A percentile compares a stretch with the other conserved stretches of the same genome.
phyloP scores from a whole-genome alignment of 148 eudicot genomes.

The Talinum fruticosum region DNA sequence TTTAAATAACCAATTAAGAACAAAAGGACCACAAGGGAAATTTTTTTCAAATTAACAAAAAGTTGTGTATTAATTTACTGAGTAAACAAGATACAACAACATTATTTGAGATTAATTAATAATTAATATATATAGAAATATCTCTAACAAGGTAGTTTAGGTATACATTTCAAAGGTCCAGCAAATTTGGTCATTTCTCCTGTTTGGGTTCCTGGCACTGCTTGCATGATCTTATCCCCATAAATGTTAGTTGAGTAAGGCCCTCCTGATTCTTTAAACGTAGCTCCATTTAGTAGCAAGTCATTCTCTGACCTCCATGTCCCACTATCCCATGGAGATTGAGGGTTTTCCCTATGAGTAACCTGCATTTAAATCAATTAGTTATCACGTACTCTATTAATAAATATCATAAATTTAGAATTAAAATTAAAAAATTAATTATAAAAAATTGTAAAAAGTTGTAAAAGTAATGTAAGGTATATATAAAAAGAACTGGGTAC shows the following conservation, averaged over 20 bases:
- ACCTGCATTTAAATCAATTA: neutral
- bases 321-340: conserved; percentile 29
- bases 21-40: no score
- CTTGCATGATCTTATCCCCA: neutral
- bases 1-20: no score
- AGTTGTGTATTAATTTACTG: no score
- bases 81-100: no score
- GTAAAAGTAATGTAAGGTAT: no score
- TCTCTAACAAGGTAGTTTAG: neutral
- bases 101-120: no score
- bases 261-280: neutral
- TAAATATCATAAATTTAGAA: no score
- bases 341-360: neutral
- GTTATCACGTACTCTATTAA: neutral
- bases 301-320: conserved; percentile 32
- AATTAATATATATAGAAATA: no score
- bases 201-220: neutral
- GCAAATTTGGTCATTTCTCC: neutral
- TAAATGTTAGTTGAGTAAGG: neutral
- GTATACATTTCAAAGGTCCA: neutral
- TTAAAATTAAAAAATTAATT: conserved; percentile 19
- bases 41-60: no score
- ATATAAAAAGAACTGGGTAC: no score
- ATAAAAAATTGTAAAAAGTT: no score
- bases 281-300: neutral